A percentile compares a stretch with the other conserved stretches of the same genome.
Conservation (phyloP, 78 protist genomes). For the slime mould (Dictyostelium discoideum) region dicty_2.7 NC_007089.4:5011501-5012000, state of each 20-base stretch:
- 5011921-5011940: background rate
- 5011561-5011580: slow-evolving; percentile 49
- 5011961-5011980: background rate
- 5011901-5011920: background rate
- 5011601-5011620: slow-evolving; percentile 75
- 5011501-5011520: background rate
- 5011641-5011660: slow-evolving; percentile 50
- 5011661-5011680: slow-evolving; percentile 26
- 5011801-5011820: slow-evolving; percentile 5
- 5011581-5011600: slow-evolving; percentile 59
- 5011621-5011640: slow-evolving; percentile 50
- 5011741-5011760: background rate
- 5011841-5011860: background rate
- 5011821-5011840: background rate
- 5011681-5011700: slow-evolving; percentile 27
- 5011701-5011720: too few species aligned
- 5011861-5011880: background rate
- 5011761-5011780: background rate
- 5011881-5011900: background rate
- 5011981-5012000: background rate
- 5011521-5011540: background rate
- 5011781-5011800: slow-evolving; percentile 29
- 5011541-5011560: slow-evolving; percentile 10
- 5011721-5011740: background rate
- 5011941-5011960: background rate